Evolutionary conservation across 257 asterid species (phyloP).

Genomic region (Solanum pennellii): DNA sequence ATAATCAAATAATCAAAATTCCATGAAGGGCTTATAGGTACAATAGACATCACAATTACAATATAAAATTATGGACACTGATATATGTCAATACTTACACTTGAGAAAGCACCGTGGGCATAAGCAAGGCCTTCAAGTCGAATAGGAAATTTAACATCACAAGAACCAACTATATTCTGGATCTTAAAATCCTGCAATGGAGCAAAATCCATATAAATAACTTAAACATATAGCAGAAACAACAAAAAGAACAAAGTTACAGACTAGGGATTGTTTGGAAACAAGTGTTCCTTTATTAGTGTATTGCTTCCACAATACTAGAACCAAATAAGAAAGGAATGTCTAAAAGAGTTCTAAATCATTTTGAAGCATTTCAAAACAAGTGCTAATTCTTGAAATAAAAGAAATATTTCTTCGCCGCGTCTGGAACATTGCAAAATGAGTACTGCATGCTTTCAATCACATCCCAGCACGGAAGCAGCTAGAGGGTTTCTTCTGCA

Average conservation of each 20-base stretch:
- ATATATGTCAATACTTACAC: conserved; percentile 28
- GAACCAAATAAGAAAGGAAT: background rate
- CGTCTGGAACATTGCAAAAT: background rate
- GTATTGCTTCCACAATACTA: background rate
- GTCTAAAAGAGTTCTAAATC: background rate
- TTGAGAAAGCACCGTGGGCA: conserved; percentile 75
- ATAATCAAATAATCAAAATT: background rate
- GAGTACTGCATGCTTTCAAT: background rate
- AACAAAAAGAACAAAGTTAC: background rate
- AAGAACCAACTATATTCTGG: conserved; percentile 73
- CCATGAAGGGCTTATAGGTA: background rate
- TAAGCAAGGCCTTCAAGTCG: conserved; percentile 74
- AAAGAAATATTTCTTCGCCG: background rate
- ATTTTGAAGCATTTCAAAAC: background rate
- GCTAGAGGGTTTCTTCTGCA: background rate
- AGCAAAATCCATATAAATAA: background rate
- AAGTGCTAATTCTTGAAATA: background rate
- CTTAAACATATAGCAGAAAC: background rate
- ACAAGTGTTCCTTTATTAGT: background rate
- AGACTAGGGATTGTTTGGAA: background rate
- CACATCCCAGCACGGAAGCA: background rate
- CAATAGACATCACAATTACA: background rate
- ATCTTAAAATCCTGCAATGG: conserved; percentile 58
- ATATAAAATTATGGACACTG: background rate
- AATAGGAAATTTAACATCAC: conserved; percentile 67